Conservation (phyloP, 2,329 filamentous ascomycete genomes). For the Botrytis pseudocinerea region DNA sequence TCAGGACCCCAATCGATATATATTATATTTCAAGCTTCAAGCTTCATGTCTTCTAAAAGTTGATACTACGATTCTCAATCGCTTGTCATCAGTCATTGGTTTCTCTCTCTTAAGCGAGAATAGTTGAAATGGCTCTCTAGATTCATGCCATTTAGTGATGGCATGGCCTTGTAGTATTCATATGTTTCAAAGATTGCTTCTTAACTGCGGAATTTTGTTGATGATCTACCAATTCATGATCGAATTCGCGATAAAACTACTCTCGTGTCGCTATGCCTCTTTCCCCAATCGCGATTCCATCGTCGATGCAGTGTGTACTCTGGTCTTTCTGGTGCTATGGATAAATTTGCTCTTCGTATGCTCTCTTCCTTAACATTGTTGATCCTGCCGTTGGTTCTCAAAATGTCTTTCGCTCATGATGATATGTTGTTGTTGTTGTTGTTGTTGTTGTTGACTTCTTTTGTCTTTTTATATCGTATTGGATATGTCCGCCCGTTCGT, state of each 20-base stretch:
- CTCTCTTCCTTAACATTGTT: neutral
- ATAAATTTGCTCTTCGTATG: neutral
- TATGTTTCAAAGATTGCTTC: neutral
- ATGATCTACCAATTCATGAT: neutral
- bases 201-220: neutral
- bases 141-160: neutral
- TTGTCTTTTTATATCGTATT: neutral
- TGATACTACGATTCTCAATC: neutral
- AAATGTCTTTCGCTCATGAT: neutral
- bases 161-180: neutral
- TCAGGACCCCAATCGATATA: neutral
- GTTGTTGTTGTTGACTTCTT: neutral
- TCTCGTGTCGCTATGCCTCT: neutral
- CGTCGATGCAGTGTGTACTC: neutral
- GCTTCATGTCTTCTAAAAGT: neutral
- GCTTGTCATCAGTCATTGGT: neutral
- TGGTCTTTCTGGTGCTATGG: neutral
- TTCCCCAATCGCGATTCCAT: neutral
- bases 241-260: neutral
- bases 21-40: neutral
- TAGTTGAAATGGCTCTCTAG: too few relatives aligned
- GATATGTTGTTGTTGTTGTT: neutral
- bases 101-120: neutral
- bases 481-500: neutral
- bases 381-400: neutral